Evolutionary conservation across 805 yeast species (phyloP).

Genomic region (Yarrowia sp.): DNA sequence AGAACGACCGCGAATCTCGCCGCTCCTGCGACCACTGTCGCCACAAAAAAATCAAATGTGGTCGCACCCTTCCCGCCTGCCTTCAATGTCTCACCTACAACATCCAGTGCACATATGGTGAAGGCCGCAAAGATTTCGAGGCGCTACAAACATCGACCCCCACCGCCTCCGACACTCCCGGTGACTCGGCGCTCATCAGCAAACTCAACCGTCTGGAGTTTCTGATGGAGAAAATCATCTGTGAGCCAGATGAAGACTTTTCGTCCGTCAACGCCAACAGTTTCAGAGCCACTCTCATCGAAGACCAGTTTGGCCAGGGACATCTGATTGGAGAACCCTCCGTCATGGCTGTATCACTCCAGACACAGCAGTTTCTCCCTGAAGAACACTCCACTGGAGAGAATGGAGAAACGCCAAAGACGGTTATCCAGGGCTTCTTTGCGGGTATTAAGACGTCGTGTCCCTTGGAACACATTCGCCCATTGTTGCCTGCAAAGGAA

Average conservation of each 20-base stretch:
- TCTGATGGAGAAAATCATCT: slow-evolving; percentile 13
- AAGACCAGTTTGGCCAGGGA: background rate
- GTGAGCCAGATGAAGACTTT: slow-evolving; percentile 10
- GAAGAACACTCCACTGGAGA: background rate
- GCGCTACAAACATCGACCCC: background rate
- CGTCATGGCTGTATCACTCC: background rate
- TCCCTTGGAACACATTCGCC: slow-evolving; percentile 10
- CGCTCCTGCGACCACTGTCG: slow-evolving; percentile 23
- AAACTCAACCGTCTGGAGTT: slow-evolving; percentile 15
- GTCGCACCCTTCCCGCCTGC: slow-evolving; percentile 10
- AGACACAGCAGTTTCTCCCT: slow-evolving; percentile 8
- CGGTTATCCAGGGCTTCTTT: slow-evolving; percentile 8
- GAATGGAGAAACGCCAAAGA: background rate
- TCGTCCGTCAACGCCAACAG: slow-evolving; percentile 6
- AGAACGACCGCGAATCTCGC: slow-evolving; percentile 21
- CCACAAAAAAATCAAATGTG: slow-evolving; percentile 15
- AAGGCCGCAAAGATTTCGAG: slow-evolving; percentile 12
- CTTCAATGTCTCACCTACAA: slow-evolving; percentile 7
- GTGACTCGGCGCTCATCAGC: background rate
- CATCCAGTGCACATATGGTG: slow-evolving; percentile 15
- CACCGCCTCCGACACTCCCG: background rate
- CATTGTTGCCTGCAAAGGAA: background rate
- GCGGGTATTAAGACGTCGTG: slow-evolving; percentile 4
- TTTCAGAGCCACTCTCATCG: background rate
- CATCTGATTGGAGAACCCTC: slow-evolving; percentile 17